phyloP scores from a whole-genome alignment of 306 rosid species.

The Glycine latifolia region DNA sequence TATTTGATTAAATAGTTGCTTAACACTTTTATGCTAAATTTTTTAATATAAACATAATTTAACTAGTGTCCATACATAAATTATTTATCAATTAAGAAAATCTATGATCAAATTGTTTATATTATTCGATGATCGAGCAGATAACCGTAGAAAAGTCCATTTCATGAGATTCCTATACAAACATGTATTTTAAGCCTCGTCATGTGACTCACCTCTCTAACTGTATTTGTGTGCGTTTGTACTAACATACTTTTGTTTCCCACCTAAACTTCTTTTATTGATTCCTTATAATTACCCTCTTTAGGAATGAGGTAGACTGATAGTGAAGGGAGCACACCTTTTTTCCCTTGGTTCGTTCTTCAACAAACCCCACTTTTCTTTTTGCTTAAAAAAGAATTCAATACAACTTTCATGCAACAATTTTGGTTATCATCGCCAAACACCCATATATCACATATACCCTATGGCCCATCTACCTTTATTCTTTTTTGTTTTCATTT shows the following conservation, averaged over 20 bases:
- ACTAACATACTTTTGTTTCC: constrained; percentile 37
- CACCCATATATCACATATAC: constrained; percentile 24
- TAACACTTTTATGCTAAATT: too few relatives aligned
- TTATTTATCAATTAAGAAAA: too few relatives aligned
- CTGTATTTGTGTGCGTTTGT: constrained; percentile 40
- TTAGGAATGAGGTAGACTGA: constrained; percentile 40
- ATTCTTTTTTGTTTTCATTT: constrained; percentile 47
- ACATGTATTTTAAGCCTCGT: constrained; percentile 31
- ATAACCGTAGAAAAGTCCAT: neutral
- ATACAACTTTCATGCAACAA: constrained; percentile 19
- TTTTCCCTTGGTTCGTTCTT: constrained; percentile 32
- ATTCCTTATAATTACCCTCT: constrained; percentile 50
- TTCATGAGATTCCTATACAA: constrained; percentile 41
- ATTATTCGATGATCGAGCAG: neutral
- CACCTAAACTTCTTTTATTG: constrained; percentile 27
- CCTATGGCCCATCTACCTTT: constrained; percentile 44
- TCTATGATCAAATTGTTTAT: too few relatives aligned
- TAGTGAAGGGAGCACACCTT: constrained; percentile 14
- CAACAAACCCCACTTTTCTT: constrained; percentile 29
- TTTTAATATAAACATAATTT: neutral
- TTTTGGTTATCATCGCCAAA: constrained; percentile 23
- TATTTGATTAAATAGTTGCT: too few relatives aligned
- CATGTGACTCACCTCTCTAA: constrained; percentile 31
- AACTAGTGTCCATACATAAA: neutral
- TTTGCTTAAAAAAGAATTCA: constrained; percentile 33